phyloP scores from a whole-genome alignment of 352 stramenopile genomes.

The Globisporangium spiculum region DNA sequence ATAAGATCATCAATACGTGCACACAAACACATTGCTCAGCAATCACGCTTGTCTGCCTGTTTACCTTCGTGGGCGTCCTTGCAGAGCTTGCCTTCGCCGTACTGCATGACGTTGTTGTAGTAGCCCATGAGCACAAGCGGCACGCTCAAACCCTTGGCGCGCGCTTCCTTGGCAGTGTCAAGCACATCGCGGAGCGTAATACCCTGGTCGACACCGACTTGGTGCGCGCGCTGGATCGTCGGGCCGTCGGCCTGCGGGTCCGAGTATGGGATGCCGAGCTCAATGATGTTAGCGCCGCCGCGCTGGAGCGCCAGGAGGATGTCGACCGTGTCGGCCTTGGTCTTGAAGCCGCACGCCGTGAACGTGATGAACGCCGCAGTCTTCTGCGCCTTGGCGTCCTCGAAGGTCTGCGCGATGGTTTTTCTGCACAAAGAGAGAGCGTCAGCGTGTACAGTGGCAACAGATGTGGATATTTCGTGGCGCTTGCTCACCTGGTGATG shows the following conservation, averaged over 20 bases:
- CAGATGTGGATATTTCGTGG: neutral
- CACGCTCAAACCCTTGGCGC: constrained; percentile 88
- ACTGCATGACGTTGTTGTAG: constrained; percentile 98
- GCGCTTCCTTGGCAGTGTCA: constrained; percentile 89
- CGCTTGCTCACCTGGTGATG: neutral
- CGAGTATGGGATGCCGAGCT: constrained; percentile 97
- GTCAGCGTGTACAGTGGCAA: neutral
- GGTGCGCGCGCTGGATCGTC: constrained; percentile 95
- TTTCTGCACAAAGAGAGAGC: constrained; percentile 26
- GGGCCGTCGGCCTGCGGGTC: constrained; percentile 98
- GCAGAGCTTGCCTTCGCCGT: constrained; percentile 92
- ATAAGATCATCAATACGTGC: constrained; percentile 13
- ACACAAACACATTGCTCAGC: neutral
- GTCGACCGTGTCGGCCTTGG: constrained; percentile 92
- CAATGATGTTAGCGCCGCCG: constrained; percentile 96
- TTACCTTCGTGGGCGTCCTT: constrained; percentile 68
- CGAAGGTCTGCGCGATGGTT: constrained; percentile 65
- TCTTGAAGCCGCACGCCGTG: constrained; percentile 95
- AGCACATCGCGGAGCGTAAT: constrained; percentile 94
- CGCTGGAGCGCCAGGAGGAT: constrained; percentile 96
- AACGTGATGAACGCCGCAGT: constrained; percentile 96
- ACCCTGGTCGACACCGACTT: constrained; percentile 93
- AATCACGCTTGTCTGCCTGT: neutral
- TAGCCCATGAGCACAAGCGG: constrained; percentile 99
- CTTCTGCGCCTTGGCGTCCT: constrained; percentile 60